Percentiles rank a stretch among this genome's conserved stretches.
These are phyloP conservation scores for Plasmodium gonderi DNA, from an alignment of 169 alveolate species.

Conservation along the genomic window DNA sequence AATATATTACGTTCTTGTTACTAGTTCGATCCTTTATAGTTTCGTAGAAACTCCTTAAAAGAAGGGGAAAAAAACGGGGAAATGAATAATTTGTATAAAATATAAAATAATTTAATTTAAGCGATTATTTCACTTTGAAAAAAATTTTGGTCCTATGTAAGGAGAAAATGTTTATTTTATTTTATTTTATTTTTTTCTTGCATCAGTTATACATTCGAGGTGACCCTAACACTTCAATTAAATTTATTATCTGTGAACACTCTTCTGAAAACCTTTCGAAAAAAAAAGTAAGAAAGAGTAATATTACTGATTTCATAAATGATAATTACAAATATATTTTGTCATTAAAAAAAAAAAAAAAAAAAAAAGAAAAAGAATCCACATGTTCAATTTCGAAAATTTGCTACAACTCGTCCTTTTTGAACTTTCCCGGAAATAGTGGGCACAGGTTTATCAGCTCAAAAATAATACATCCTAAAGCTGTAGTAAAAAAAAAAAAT, in stretches of 20 bases:
- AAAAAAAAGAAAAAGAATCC: background rate
- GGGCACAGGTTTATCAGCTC: conserved; percentile 65
- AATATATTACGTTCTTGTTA: conserved; percentile 37
- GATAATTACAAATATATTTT: background rate
- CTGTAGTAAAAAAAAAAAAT: background rate
- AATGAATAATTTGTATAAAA: no score
- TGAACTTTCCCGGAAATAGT: conserved; percentile 66
- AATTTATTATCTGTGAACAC: conserved; percentile 71
- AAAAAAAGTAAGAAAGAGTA: no score
- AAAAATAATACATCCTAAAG: conserved; percentile 71
- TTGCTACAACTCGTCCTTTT: conserved; percentile 43
- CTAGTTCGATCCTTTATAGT: conserved; percentile 42
- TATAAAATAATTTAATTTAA: background rate
- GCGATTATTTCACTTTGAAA: background rate
- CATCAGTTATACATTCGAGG: conserved; percentile 54
- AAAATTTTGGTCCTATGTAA: background rate
- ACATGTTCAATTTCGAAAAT: background rate
- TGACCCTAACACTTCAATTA: conserved; percentile 71
- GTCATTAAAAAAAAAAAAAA: background rate
- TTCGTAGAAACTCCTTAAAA: conserved; percentile 64
- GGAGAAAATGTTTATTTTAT: background rate
- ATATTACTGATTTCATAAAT: no score
- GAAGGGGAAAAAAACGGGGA: background rate
- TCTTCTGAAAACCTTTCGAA: conserved; percentile 69
- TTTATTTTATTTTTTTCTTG: no score